These are phyloP conservation scores for Colletotrichum lindemuthianum DNA, from an alignment of 2,329 filamentous ascomycete species.

Conservation along the genomic window DNA sequence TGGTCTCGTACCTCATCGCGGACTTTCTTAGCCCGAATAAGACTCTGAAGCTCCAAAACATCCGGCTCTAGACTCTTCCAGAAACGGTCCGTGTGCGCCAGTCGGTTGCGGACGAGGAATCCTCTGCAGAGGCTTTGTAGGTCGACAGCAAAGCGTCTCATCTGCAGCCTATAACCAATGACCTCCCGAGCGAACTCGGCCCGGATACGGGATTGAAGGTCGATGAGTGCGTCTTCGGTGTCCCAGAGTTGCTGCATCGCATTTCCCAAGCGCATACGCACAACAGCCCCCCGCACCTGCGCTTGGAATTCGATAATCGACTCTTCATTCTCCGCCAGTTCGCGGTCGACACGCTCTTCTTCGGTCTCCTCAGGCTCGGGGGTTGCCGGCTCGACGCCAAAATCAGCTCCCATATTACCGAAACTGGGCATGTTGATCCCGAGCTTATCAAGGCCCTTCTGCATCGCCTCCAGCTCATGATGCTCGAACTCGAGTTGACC, in stretches of 20 bases:
- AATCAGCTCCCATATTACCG: constrained; percentile 95
- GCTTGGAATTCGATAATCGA: constrained; percentile 84
- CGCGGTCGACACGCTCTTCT: constrained; percentile 85
- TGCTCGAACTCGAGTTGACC: constrained; percentile 97
- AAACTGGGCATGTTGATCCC: constrained; percentile 98
- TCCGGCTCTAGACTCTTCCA: constrained; percentile 77
- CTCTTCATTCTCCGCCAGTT: constrained; percentile 80
- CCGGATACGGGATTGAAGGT: constrained; percentile 86
- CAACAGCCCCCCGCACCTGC: constrained; percentile 82
- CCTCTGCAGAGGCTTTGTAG: constrained; percentile 85
- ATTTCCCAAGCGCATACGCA: constrained; percentile 79
- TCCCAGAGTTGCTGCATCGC: constrained; percentile 94
- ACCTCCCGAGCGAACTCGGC: constrained; percentile 90
- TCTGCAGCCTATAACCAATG: constrained; percentile 81
- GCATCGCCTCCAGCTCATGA: constrained; percentile 95
- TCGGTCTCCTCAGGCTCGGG: constrained; percentile 88
- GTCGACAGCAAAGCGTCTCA: constrained; percentile 81
- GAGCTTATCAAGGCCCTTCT: constrained; percentile 95
- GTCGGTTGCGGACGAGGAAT: constrained; percentile 73
- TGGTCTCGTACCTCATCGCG: constrained; percentile 67
- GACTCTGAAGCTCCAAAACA: constrained; percentile 82
- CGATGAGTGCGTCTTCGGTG: constrained; percentile 78
- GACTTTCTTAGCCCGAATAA: constrained; percentile 76
- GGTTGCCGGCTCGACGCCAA: constrained; percentile 80
- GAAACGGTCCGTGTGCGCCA: constrained; percentile 70